A percentile compares a stretch with the other conserved stretches of the same genome.
Evolutionary conservation across 1,284 basidiomycete genomes (phyloP).

Genomic region (Pisolithus thermaeus): DNA sequence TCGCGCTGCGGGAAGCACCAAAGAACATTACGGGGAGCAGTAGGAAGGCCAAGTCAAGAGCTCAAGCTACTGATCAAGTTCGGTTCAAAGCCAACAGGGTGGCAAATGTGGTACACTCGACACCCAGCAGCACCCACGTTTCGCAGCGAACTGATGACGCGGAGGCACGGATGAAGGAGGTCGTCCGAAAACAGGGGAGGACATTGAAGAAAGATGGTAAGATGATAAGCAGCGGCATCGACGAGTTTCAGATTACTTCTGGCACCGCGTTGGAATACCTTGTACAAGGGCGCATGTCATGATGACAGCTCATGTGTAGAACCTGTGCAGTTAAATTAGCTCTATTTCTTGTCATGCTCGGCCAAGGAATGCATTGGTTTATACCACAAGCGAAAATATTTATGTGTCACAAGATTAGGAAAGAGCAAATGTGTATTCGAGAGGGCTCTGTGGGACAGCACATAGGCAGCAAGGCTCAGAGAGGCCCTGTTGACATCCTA

Average conservation of each 20-base stretch:
- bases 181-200: constrained; percentile 82
- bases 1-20: constrained; percentile 92
- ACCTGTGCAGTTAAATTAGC: too few relatives aligned
- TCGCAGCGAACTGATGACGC: constrained; percentile 31
- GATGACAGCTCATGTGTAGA: background rate
- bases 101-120: constrained; percentile 6
- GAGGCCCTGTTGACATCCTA: too few relatives aligned
- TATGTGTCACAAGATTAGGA: too few relatives aligned
- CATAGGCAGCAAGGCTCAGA: too few relatives aligned
- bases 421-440: too few relatives aligned
- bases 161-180: constrained; percentile 83
- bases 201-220: constrained; percentile 76
- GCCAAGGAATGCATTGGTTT: too few relatives aligned
- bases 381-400: too few relatives aligned
- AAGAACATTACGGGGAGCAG: constrained; percentile 47
- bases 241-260: constrained; percentile 81
- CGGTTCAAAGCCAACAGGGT: constrained; percentile 28
- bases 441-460: too few relatives aligned
- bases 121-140: constrained; percentile 38
- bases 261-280: constrained; percentile 66
- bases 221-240: constrained; percentile 67
- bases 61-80: constrained; percentile 13
- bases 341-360: too few relatives aligned
- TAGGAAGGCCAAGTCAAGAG: constrained; percentile 18
- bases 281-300: constrained; percentile 29